Evolutionary conservation across 768 basidiomycete species (phyloP), one percentile per base, ranked within the genome.

Genomic region (Pleurotus ostreatus): DNA sequence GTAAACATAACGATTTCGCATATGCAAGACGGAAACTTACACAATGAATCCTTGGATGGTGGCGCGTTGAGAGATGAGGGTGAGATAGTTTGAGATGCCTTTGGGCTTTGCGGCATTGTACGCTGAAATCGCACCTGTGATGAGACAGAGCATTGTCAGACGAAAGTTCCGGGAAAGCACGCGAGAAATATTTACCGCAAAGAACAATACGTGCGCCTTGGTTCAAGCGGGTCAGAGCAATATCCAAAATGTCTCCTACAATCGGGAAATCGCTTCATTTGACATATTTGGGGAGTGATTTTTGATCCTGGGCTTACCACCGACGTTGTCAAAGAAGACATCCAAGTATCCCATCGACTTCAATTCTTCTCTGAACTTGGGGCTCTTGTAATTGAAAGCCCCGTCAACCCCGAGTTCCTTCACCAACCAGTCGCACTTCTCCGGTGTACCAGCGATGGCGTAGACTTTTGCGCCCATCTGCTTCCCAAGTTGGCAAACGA

Each of bases 341-440:
- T 95, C 90, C n/a, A 93, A 61, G 61, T 85, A 89, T 2, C 89
- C 89, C 46, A 89, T 79, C 41, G 78, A 71, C 70, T 85, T 90
- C 70, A 96, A 85, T 46, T 94, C 85, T 15, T 80, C 68, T 54
- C 69, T 71, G 74, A 94, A 96, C 13, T 77, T 81, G 23, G 77
- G 69, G 64, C 81, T 82, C 72, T 95, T 98, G 75, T 98, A 98
- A 68, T 97, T 90, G 65, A 97, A 72, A 2, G 87, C 90, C 53
- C 79, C 81, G 59, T 93, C 88, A 44, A 92, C 86, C 15, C 92
- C 92, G 6, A 96, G 68, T 46, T 95, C 91, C 40, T 84, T 78
- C 67, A 84, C 80, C n/a, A 98, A 81, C 86, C 92, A 94, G 4
- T 78, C 74, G 65, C 90, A 91, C 68, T 98, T 98, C 16, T 92